phyloP scores from a whole-genome alignment of 2,329 filamentous ascomycete genomes.

The Fusarium sp. region DNA sequence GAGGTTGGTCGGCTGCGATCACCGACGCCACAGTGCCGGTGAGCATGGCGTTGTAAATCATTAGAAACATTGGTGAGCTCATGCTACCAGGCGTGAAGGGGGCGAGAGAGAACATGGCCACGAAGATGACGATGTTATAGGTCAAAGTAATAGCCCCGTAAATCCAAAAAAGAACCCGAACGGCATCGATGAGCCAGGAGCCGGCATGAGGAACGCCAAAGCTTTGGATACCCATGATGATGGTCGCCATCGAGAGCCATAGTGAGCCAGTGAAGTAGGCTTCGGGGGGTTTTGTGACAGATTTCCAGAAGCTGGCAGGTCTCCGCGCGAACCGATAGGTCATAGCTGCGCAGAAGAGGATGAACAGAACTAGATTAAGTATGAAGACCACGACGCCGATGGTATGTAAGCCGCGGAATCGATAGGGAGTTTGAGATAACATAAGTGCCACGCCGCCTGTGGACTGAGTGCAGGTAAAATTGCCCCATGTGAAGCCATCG shows the following conservation, averaged over 20 bases:
- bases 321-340: neutral
- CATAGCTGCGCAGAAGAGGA: neutral
- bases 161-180: slow-evolving; percentile 1
- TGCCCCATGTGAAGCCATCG: slow-evolving; percentile 15
- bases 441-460: slow-evolving; percentile 17
- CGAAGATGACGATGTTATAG: slow-evolving; percentile 8
- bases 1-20: neutral
- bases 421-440: neutral
- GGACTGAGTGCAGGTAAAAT: slow-evolving; percentile 14
- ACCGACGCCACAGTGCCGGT: neutral
- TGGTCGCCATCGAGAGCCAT: slow-evolving; percentile 12
- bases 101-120: slow-evolving; percentile 1
- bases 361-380: neutral
- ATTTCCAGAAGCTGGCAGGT: neutral
- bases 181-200: neutral
- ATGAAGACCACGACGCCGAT: slow-evolving; percentile 3
- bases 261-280: slow-evolving; percentile 1
- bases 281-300: neutral
- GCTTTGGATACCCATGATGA: slow-evolving; percentile 18
- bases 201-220: slow-evolving; percentile 15
- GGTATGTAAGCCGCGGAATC: neutral
- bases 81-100: slow-evolving; percentile 3
- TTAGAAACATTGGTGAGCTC: slow-evolving; percentile 21
- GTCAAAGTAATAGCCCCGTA: slow-evolving; percentile 3
- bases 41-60: slow-evolving; percentile 13